Percentiles rank a stretch among this genome's conserved stretches.
Evolutionary conservation across 2,329 filamentous ascomycete species (phyloP).

Genomic region (Trichoderma sp.): DNA sequence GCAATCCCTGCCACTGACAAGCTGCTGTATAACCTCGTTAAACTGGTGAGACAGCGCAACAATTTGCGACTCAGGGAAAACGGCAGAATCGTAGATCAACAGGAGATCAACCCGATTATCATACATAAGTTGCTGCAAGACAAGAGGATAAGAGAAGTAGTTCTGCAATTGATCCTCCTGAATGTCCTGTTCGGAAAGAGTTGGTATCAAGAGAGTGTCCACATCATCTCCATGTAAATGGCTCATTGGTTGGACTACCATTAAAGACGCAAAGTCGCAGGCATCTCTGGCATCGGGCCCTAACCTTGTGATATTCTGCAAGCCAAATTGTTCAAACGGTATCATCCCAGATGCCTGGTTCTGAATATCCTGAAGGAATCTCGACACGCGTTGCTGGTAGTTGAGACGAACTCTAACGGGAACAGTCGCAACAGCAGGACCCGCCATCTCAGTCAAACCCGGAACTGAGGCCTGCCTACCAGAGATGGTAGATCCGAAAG

Average conservation of each 20-base stretch:
- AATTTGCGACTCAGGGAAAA: slow-evolving; percentile 3
- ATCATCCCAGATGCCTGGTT: slow-evolving; percentile 27
- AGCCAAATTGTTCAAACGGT: slow-evolving; percentile 18
- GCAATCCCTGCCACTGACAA: not conserved
- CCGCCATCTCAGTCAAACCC: slow-evolving; percentile 26
- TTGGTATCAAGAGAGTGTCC: not conserved
- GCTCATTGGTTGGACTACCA: slow-evolving; percentile 22
- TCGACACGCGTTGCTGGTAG: slow-evolving; percentile 16
- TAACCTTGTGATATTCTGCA: slow-evolving; percentile 20
- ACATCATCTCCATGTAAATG: slow-evolving; percentile 7
- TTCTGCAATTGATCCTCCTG: slow-evolving; percentile 4
- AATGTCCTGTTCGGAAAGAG: not conserved
- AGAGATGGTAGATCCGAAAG: slow-evolving; percentile 26
- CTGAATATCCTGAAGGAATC: slow-evolving; percentile 28
- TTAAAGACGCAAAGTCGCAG: slow-evolving; percentile 17
- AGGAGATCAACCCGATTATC: slow-evolving; percentile 7
- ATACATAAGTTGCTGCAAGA: slow-evolving; percentile 14
- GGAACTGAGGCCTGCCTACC: slow-evolving; percentile 27
- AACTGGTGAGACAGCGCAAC: slow-evolving; percentile 17
- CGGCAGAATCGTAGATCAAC: slow-evolving; percentile 11
- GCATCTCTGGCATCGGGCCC: slow-evolving; percentile 7
- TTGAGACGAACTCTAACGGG: slow-evolving; percentile 27
- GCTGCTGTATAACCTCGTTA: slow-evolving; percentile 14
- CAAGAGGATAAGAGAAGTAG: slow-evolving; percentile 20
- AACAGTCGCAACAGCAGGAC: slow-evolving; percentile 28